Percentiles rank a stretch among this genome's conserved stretches.
Evolutionary conservation across 2,329 filamentous ascomycete genomes (phyloP).

Genomic region (Exophiala spinifera): DNA sequence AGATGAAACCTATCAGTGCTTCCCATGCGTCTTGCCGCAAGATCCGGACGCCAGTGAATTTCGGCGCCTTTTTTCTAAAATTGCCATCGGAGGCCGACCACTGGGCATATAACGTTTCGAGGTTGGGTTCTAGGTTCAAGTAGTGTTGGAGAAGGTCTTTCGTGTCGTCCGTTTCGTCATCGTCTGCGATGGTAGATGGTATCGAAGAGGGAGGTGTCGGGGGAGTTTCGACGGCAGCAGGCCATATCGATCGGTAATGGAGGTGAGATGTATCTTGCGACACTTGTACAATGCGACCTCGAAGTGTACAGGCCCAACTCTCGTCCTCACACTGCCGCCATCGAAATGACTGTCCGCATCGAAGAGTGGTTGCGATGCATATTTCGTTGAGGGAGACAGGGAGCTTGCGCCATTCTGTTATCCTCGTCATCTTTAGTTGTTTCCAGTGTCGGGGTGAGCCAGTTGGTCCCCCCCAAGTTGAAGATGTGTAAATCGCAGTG

Average conservation of each 20-base stretch:
- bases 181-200: conserved; percentile 35
- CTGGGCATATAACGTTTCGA: conserved; percentile 72
- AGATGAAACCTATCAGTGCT: conserved; percentile 88
- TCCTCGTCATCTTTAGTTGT: conserved; percentile 34
- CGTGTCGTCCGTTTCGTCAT: conserved; percentile 53
- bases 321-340: conserved; percentile 79
- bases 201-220: conserved; percentile 39
- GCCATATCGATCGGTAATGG: conserved; percentile 71
- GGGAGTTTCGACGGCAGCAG: conserved; percentile 33
- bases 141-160: conserved; percentile 75
- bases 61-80: conserved; percentile 80
- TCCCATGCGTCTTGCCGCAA: conserved; percentile 96
- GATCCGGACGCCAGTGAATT: conserved; percentile 88
- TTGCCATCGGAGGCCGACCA: conserved; percentile 86
- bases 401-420: conserved; percentile 82
- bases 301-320: conserved; percentile 87
- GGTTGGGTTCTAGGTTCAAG: conserved; percentile 77
- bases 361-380: conserved; percentile 88
- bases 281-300: conserved; percentile 79
- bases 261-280: conserved; percentile 76
- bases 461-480: no score
- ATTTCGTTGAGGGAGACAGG: conserved; percentile 80
- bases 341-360: conserved; percentile 91
- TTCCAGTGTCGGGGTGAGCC: not conserved
- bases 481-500: no score